Evolutionary conservation across 2,329 filamentous ascomycete species (phyloP), one percentile per base, ranked within the genome.

Genomic region (Aureobasidium sp.): DNA sequence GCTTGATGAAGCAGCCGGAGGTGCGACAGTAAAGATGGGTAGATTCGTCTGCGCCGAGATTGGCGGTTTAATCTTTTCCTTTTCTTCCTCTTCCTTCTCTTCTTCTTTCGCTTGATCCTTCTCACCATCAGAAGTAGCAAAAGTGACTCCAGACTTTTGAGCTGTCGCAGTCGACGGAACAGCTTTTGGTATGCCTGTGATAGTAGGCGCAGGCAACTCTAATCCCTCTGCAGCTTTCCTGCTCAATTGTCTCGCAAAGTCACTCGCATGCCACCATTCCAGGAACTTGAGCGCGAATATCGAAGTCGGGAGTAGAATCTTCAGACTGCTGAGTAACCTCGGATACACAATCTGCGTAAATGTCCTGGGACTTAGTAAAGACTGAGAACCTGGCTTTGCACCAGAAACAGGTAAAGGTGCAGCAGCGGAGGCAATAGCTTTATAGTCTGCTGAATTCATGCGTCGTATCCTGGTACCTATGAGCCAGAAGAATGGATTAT

Each of bases 191-290:
- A 88, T 72, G 1, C 87, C 87, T 2, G 88, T 85, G 9, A 94
- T 81, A 27, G 92, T 81, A 0, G 94, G 94, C 1, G 93, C 91
- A 10, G 94, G 94, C n/a, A 99, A 78, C 63, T 97, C 90, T 50
- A 97, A 81, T 39, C 87, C 88, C 72, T 97, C 92, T 0, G 89
- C 85, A 0, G 93, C 91, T 75, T 95, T 96, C 58, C 86, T 84
- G 10, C 89, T 88, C 52, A 99, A 79, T 74, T 97, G 93, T 64
- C 91, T 87, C 36, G 93, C 94, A 75, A 99, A 99, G 75, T 99
- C 94, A 52, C 90, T 96, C 41, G 93, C 91, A 73, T 99, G 90
- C 94, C 94, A 99, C 94, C 94, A 99, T 77, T 99, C 94, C 62
- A 99, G 79, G 71, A 99, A 99, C 73, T 99, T 99, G 67, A 99